A percentile compares a stretch with the other conserved stretches of the same genome.
These are phyloP conservation scores for Phialophora tarda DNA, from an alignment of 2,329 filamentous ascomycete species.

Conservation along the genomic window DNA sequence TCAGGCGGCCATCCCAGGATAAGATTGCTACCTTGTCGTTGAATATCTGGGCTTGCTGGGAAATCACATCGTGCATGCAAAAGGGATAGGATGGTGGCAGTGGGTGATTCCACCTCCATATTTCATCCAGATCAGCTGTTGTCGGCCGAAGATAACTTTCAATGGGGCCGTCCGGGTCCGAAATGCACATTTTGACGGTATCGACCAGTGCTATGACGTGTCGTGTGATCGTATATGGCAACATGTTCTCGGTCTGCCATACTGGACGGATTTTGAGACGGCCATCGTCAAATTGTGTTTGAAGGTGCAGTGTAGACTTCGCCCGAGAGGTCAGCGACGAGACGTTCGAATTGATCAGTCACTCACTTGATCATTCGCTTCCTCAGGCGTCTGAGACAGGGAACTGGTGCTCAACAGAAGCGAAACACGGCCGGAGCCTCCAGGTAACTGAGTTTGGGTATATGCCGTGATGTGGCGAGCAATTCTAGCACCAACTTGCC, in stretches of 20 bases:
- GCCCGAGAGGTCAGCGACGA: constrained; percentile 26
- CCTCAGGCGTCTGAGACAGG: constrained; percentile 15
- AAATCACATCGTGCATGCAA: constrained; percentile 36
- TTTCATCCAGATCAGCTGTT: constrained; percentile 33
- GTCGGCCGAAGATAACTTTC: constrained; percentile 45
- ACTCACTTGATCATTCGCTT: constrained; percentile 22
- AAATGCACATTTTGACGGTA: constrained; percentile 46
- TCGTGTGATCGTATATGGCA: constrained; percentile 51
- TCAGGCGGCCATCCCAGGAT: constrained; percentile 50
- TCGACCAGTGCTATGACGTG: constrained; percentile 54
- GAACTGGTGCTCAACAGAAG: constrained; percentile 26
- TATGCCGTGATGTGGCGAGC: constrained; percentile 46
- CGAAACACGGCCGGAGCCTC: constrained; percentile 51
- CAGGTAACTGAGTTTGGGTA: constrained; percentile 47
- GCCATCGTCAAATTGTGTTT: constrained; percentile 41
- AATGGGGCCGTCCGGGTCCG: constrained; percentile 42
- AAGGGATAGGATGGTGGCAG: constrained; percentile 35
- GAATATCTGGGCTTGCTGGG: constrained; percentile 19
- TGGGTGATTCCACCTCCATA: constrained; percentile 40
- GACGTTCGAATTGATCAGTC: not conserved
- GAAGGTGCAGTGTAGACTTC: constrained; percentile 45
- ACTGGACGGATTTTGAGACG: constrained; percentile 48
- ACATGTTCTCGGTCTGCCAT: constrained; percentile 51
- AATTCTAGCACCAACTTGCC: constrained; percentile 42
- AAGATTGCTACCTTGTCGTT: constrained; percentile 38